Evolutionary conservation across 1,284 basidiomycete genomes (phyloP).

Genomic region (Cryptococcus wingfieldii): DNA sequence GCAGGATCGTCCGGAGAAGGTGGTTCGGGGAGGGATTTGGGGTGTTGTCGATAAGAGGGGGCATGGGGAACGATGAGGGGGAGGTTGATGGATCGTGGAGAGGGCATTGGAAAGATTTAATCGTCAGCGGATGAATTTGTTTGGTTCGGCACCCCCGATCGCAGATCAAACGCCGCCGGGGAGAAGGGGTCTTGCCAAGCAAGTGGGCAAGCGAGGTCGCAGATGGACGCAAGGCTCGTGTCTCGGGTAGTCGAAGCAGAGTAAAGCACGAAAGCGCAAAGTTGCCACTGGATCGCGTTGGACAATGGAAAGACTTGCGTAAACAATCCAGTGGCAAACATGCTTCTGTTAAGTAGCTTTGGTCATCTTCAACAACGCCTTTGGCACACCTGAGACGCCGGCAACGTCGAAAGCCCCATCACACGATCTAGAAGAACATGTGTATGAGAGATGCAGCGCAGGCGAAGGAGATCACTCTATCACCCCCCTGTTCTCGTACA

Average conservation of each 20-base stretch:
- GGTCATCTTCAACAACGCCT: not conserved
- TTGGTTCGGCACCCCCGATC: not conserved
- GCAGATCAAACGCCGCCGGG: not conserved
- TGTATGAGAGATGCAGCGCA: too few relatives aligned
- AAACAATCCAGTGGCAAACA: not conserved
- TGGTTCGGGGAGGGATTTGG: constrained; percentile 5
- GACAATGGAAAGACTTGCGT: not conserved
- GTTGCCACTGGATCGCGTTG: not conserved
- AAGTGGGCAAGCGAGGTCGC: not conserved
- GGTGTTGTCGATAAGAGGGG: constrained; percentile 2
- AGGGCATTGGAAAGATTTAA: not conserved
- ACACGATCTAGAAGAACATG: too few relatives aligned
- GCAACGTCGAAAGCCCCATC: too few relatives aligned
- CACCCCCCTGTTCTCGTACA: not conserved
- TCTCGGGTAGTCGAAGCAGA: not conserved
- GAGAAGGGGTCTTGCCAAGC: not conserved
- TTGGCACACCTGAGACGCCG: not conserved
- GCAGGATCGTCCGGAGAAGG: constrained; percentile 7
- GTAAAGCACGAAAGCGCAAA: not conserved
- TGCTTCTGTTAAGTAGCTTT: not conserved
- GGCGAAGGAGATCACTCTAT: too few relatives aligned
- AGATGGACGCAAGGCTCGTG: not conserved
- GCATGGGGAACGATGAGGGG: constrained; percentile 10
- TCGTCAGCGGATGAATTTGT: not conserved
- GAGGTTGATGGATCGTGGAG: constrained; percentile 10